Evolutionary conservation across 192 early-diverging fungal species (phyloP), one percentile per base, ranked within the genome.

Genomic region (Powellomyces hirtus): DNA sequence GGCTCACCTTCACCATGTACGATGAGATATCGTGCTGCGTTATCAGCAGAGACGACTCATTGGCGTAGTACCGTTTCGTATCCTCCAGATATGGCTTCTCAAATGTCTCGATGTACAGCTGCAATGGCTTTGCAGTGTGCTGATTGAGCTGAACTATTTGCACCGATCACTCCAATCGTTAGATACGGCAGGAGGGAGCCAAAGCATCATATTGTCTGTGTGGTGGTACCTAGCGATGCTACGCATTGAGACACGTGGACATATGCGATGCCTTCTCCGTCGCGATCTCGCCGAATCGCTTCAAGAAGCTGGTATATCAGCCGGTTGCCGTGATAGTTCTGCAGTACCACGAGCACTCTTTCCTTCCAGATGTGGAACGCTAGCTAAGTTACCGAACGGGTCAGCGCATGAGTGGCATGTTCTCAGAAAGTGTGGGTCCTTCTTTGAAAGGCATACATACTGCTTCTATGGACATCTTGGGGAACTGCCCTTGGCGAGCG

Each of bases 41-140:
- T 20, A 93, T 78, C 29, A 82, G 72, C 27, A 66, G 59, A 11
- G 75, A 85, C 6, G 91, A 85, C 64, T 92, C 92, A 4, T 72
- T 59, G 36, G 75, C 79, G 77, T 94, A 93, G 72, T 92, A 94
- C 8, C 58, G 60, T 46, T 78, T 78, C 0, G 89, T 91, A 31
- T 86, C 75, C 2, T 80, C 77, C 33, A 94, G 64, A 59, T 90
- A 92, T 4, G 84, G 81, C 40, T 72, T 72, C 74, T 94, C 92
- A 73, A 91, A 94, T 62, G 89, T 86, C 52, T 92, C 88, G 24
- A 89, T 81, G 62, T 94, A 94, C 26, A 91, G 66, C 42, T 83
- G 79, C n/a, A 89, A 72, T 14, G 83, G 85, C 33, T 90, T 79
- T 24, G 88, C 86, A 2, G 81, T 84, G 58, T 84, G 84, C 31